A percentile compares a stretch with the other conserved stretches of the same genome.
These are phyloP conservation scores for Suillus fuscotomentosus DNA, from an alignment of 768 basidiomycete genomes.

Conservation along the genomic window DNA sequence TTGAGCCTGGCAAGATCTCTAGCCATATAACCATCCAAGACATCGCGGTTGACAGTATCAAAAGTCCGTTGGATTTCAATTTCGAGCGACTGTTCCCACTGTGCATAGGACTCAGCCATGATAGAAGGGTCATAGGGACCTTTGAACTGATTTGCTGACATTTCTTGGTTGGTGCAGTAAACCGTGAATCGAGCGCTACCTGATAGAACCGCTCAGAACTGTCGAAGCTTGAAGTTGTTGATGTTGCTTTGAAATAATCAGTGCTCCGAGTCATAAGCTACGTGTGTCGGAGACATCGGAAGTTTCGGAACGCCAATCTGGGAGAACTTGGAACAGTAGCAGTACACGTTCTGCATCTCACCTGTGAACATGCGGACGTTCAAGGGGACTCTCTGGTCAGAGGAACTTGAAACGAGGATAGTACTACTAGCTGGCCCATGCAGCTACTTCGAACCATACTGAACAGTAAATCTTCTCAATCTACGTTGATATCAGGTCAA, in stretches of 20 bases:
- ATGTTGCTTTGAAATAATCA: background rate
- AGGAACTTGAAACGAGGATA: background rate
- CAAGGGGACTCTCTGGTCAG: background rate
- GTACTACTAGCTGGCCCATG: background rate
- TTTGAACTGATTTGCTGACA: background rate
- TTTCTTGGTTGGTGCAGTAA: constrained; percentile 11
- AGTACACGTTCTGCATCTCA: background rate
- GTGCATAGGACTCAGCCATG: constrained; percentile 3
- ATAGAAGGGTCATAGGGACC: background rate
- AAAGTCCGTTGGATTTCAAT: constrained; percentile 1
- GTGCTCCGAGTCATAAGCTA: background rate
- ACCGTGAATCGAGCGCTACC: constrained; percentile 18
- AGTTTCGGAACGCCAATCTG: background rate
- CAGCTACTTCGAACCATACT: background rate
- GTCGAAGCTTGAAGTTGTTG: background rate
- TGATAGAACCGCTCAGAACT: background rate
- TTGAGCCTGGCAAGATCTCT: constrained; percentile 3
- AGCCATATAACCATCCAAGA: background rate
- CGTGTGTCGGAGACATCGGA: background rate
- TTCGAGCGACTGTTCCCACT: constrained; percentile 3
- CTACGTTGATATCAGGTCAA: background rate
- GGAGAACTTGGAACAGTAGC: background rate
- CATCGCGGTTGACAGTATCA: background rate
- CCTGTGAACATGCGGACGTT: background rate
- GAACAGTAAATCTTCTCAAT: background rate